Conservation (phyloP, 345 rosid genomes). For the Tarenaya hassleriana region DNA sequence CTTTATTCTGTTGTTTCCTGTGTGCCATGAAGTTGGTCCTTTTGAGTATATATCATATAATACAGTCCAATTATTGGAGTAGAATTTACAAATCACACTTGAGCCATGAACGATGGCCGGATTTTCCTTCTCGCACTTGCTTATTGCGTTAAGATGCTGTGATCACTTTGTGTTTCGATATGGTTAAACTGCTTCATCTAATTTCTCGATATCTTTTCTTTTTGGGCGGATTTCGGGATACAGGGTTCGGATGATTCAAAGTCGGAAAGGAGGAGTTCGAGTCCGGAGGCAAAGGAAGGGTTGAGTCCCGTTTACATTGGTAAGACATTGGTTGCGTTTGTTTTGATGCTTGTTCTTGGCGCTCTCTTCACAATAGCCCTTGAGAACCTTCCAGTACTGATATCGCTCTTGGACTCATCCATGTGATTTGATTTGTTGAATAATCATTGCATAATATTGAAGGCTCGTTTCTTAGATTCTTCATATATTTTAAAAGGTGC, state of each 20-base stretch:
- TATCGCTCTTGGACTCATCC: constrained; percentile 42
- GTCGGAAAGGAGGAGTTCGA: constrained; percentile 13
- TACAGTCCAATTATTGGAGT: no score
- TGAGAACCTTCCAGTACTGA: constrained; percentile 64
- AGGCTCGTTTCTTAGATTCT: no score
- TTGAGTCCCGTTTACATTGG: constrained; percentile 36
- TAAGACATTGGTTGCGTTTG: constrained; percentile 57
- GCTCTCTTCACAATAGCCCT: constrained; percentile 60
- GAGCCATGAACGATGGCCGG: no score
- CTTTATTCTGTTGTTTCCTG: neutral
- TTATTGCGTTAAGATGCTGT: neutral
- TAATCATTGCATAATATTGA: no score
- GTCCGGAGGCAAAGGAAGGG: constrained; percentile 18
- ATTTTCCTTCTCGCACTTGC: neutral
- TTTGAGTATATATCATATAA: no score
- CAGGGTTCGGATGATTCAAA: constrained; percentile 32
- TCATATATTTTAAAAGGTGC: no score
- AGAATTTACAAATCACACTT: no score
- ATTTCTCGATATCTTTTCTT: neutral
- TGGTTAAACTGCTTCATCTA: neutral
- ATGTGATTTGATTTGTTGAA: constrained; percentile 20
- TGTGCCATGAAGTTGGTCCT: no score
- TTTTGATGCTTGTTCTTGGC: constrained; percentile 60
- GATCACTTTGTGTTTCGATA: neutral
- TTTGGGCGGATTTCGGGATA: no score